Conservation (phyloP, 2,329 filamentous ascomycete genomes). For the Colletotrichum liriopes region DNA sequence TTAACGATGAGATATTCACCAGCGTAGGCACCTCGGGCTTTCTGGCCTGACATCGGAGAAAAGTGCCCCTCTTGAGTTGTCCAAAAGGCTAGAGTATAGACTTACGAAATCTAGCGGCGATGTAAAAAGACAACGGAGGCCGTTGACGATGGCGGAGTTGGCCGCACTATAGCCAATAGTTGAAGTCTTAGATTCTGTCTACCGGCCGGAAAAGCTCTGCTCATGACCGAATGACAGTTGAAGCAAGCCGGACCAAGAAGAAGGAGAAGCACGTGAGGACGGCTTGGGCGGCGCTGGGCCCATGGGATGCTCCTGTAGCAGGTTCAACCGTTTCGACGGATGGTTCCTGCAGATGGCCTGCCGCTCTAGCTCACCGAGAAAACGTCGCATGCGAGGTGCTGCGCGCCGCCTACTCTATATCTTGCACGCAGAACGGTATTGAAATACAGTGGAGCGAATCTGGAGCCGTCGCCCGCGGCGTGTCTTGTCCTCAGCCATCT, state of each 20-base stretch:
- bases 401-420: conserved; percentile 22
- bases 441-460: conserved; percentile 23
- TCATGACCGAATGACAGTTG: not conserved
- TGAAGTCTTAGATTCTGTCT: conserved; percentile 3
- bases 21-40: not conserved
- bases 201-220: not conserved
- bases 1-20: not conserved
- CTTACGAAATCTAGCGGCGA: conserved; percentile 13
- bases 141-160: conserved; percentile 17
- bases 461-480: conserved; percentile 15
- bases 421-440: conserved; percentile 11
- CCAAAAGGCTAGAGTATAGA: not conserved
- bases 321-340: conserved; percentile 24
- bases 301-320: conserved; percentile 9
- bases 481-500: conserved; percentile 15
- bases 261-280: conserved; percentile 11
- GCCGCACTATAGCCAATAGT: conserved; percentile 12
- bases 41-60: not conserved
- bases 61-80: not conserved
- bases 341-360: conserved; percentile 30
- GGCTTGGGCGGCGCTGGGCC: not conserved
- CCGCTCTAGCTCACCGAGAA: conserved; percentile 17
- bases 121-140: not conserved
- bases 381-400: conserved; percentile 13
- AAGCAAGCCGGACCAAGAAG: not conserved